Conservation (phyloP, 1,139 yeast species). For the Hansenula sp. region DNA sequence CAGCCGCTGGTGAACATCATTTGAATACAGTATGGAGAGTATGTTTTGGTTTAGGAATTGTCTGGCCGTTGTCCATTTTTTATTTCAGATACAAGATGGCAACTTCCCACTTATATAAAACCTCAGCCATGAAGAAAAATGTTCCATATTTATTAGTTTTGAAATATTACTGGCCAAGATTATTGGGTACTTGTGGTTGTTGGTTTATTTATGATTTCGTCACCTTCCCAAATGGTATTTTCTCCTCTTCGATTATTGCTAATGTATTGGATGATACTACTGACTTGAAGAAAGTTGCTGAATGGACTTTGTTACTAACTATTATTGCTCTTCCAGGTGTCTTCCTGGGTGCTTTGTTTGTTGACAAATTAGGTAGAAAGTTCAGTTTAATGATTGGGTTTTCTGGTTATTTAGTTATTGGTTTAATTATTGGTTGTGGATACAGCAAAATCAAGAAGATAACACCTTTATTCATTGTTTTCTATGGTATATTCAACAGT, state of each 20-base stretch:
- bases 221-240: constrained; percentile 63
- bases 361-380: constrained; percentile 54
- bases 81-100: constrained; percentile 70
- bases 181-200: constrained; percentile 54
- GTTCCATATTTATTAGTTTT: constrained; percentile 54
- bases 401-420: constrained; percentile 54
- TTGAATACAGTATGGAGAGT: constrained; percentile 67
- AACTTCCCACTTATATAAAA: constrained; percentile 55
- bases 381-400: constrained; percentile 57
- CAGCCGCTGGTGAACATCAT: constrained; percentile 47
- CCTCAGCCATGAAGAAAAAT: constrained; percentile 44
- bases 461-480: constrained; percentile 51
- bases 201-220: constrained; percentile 67
- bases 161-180: constrained; percentile 51
- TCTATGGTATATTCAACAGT: constrained; percentile 56
- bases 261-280: constrained; percentile 36
- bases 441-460: constrained; percentile 44
- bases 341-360: constrained; percentile 49
- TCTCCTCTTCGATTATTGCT: constrained; percentile 47
- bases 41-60: constrained; percentile 68
- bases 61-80: constrained; percentile 72
- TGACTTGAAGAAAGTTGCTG: constrained; percentile 45
- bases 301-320: constrained; percentile 55
- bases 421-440: constrained; percentile 55
- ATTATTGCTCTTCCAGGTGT: constrained; percentile 57